A percentile compares a stretch with the other conserved stretches of the same genome.
These are phyloP conservation scores for Populus trichocarpa DNA, from an alignment of 441 rosid species.

Conservation along the genomic window DNA sequence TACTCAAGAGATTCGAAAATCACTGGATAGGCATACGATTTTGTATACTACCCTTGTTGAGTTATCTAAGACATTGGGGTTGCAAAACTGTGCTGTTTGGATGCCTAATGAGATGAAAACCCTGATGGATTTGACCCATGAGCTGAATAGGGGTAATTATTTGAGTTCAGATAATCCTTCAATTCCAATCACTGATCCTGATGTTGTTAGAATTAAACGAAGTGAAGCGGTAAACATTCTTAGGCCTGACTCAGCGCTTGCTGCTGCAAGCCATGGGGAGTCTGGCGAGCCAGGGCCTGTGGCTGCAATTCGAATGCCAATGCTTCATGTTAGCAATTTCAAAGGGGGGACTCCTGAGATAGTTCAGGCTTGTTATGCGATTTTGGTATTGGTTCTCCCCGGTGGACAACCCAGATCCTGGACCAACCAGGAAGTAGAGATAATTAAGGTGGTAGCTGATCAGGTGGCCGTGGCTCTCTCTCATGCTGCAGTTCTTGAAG, in stretches of 20 bases:
- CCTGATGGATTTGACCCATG: constrained; percentile 75
- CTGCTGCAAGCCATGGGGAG: constrained; percentile 59
- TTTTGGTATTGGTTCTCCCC: constrained; percentile 84
- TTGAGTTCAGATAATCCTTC: constrained; percentile 28
- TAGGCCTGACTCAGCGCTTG: constrained; percentile 54
- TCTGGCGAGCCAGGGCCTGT: constrained; percentile 57
- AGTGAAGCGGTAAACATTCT: constrained; percentile 65
- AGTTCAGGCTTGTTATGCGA: constrained; percentile 64
- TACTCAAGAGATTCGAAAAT: constrained; percentile 90
- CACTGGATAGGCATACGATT: constrained; percentile 82
- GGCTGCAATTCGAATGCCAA: constrained; percentile 96
- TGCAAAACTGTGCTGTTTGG: constrained; percentile 97
- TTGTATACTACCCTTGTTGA: constrained; percentile 85
- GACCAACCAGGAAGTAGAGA: constrained; percentile 83
- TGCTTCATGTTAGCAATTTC: constrained; percentile 81
- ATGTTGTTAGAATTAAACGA: constrained; percentile 55
- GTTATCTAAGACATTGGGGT: constrained; percentile 75
- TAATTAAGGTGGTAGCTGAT: constrained; percentile 92
- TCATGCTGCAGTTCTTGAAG: constrained; percentile 95
- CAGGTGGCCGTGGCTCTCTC: constrained; percentile 97
- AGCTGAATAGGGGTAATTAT: constrained; percentile 46
- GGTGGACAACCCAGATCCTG: constrained; percentile 62
- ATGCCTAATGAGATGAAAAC: constrained; percentile 70
- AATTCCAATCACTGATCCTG: constrained; percentile 66
- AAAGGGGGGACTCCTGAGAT: constrained; percentile 91